phyloP scores from a whole-genome alignment of 2,329 filamentous ascomycete genomes.

The Knoxdaviesia capensis region DNA sequence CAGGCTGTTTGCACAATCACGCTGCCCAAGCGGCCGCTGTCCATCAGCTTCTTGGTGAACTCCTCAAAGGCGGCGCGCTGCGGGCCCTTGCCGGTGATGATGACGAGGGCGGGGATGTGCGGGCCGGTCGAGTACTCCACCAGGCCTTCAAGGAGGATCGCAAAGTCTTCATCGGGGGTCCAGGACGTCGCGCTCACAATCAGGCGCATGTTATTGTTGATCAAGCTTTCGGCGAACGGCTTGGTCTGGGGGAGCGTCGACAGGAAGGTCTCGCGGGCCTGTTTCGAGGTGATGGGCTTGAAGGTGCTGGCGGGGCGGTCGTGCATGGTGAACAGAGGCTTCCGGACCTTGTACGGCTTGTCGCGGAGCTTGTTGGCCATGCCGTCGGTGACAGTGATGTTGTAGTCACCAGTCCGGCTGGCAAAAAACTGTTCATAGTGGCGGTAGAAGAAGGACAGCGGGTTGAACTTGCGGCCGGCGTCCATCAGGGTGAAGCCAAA shows the following conservation, averaged over 20 bases:
- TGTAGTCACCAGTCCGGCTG: constrained; percentile 42
- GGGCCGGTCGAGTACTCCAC: constrained; percentile 40
- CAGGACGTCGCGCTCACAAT: constrained; percentile 90
- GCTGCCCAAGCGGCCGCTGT: constrained; percentile 41
- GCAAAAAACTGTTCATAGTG: constrained; percentile 61
- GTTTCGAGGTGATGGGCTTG: constrained; percentile 36
- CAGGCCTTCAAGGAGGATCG: constrained; percentile 65
- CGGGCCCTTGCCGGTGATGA: constrained; percentile 90
- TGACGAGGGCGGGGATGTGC: constrained; percentile 39
- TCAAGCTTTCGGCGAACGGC: constrained; percentile 35
- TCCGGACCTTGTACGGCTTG: constrained; percentile 41
- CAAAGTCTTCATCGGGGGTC: constrained; percentile 94
- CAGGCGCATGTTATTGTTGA: constrained; percentile 39
- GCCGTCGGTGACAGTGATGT: constrained; percentile 75
- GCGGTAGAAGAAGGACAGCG: constrained; percentile 57
- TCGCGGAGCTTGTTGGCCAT: constrained; percentile 57
- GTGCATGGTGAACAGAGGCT: constrained; percentile 53
- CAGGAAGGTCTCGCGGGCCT: constrained; percentile 39
- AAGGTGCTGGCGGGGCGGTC: constrained; percentile 76
- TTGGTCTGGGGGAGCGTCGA: constrained; percentile 42
- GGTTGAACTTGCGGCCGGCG: constrained; percentile 36
- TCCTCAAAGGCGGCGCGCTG: constrained; percentile 57
- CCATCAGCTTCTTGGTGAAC: constrained; percentile 40
- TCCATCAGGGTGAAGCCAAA: constrained; percentile 89
- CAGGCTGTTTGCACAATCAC: constrained; percentile 66